phyloP scores from a whole-genome alignment of 2,329 filamentous ascomycete genomes.

The Colletotrichum falcatum region DNA sequence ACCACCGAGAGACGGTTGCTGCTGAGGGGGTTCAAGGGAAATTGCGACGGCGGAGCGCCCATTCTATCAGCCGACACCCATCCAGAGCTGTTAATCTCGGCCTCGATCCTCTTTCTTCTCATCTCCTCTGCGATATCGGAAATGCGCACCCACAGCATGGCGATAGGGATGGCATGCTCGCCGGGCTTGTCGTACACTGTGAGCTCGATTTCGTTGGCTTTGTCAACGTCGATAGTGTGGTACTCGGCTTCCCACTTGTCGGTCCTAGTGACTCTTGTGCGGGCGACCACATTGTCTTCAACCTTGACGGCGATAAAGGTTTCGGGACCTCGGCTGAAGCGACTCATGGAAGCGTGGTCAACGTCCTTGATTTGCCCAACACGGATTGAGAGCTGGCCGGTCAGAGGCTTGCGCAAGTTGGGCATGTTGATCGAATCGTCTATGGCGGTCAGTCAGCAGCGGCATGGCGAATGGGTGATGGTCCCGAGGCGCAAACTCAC shows the following conservation, averaged over 20 bases:
- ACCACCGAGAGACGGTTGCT: slow-evolving; percentile 57
- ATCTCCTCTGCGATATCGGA: slow-evolving; percentile 98
- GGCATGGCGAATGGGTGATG: not conserved
- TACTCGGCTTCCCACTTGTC: slow-evolving; percentile 94
- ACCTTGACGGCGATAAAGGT: slow-evolving; percentile 98
- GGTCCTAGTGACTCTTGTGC: slow-evolving; percentile 85
- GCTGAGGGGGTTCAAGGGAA: slow-evolving; percentile 66
- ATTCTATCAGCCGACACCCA: slow-evolving; percentile 99
- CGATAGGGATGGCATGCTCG: slow-evolving; percentile 92
- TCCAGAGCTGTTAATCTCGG: slow-evolving; percentile 91
- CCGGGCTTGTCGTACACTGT: slow-evolving; percentile 97
- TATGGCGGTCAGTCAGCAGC: slow-evolving; percentile 54
- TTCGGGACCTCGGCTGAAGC: slow-evolving; percentile 91
- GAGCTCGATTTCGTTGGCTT: slow-evolving; percentile 97
- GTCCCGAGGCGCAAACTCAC: slow-evolving; percentile 61
- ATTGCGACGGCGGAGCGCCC: slow-evolving; percentile 72
- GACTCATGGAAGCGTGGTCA: slow-evolving; percentile 86
- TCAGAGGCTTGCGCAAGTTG: slow-evolving; percentile 95
- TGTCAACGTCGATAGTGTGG: slow-evolving; percentile 94
- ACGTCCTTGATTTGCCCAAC: slow-evolving; percentile 93
- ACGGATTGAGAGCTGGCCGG: slow-evolving; percentile 87
- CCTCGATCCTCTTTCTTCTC: slow-evolving; percentile 95
- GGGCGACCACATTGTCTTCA: slow-evolving; percentile 90
- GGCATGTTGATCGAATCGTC: slow-evolving; percentile 97
- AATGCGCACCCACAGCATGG: slow-evolving; percentile 94